Base-by-base conservation (phyloP, 1,139 yeast species). In the Scheffersomyces illinoinensis region DNA sequence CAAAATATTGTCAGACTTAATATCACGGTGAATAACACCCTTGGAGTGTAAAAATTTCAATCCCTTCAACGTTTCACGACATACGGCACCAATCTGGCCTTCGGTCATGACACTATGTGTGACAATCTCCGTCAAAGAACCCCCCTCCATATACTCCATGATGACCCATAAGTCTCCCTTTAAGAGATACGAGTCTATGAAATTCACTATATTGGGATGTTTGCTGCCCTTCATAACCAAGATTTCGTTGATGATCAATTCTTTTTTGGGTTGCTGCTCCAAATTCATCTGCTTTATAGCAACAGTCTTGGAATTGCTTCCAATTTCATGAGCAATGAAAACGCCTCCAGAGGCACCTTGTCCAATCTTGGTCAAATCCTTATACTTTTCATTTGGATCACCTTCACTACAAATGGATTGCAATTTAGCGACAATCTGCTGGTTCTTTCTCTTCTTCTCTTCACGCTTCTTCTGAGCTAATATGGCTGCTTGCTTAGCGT, bases 261-360 rank as follows among this genome's bases (percentile, higher is more conserved):
- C 99, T 72, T 93, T 95, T 79, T 96, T 90, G 2, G 98, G 99
- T 75, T 95, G 99, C 66, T 88, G 90, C 64, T 91, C 92, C 62
- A 95, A 77, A 67, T 93, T 95, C 93, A 95, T 95, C 77, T 93
- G 97, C 74, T 95, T 95, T 65, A 95, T 91, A 2, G 99, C 99
- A 53, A 95, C 99, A 53, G 89, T 82, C 50, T 79, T 79, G 58
- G 85, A 81, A 12, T 84, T 81, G 21, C 85, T 84, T 39, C 75
- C 75, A 10, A 66, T 67, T 66, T 90, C 93, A 68, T 89, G 88
- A 0, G 98, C 98, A 50, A 96, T 91, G 71, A 89, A 95, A 54
- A 95, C 99, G 57, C 98, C 98, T 59, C 99, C 99, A 50, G 96
- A 89, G 0, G 99, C 99, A 69, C 99, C 99, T 76, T 95, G 98